These are phyloP conservation scores for Chalciporus sp. DNA, from an alignment of 1,284 basidiomycete genomes.

Conservation along the genomic window DNA sequence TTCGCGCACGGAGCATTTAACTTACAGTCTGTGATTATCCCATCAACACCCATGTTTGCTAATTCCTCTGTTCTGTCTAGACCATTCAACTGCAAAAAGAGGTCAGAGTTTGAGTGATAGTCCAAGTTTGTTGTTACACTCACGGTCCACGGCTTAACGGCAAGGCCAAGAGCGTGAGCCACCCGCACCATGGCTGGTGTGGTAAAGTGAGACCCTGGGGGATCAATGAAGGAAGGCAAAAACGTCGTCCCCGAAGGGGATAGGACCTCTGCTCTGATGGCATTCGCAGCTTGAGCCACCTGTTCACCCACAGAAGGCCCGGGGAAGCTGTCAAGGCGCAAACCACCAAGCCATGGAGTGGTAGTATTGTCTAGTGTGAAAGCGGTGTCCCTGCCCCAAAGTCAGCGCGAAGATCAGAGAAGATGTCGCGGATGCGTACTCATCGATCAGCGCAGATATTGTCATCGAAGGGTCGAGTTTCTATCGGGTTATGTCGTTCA, in stretches of 20 bases:
- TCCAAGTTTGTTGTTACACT: conserved; percentile 26
- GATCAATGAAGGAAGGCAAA: conserved; percentile 25
- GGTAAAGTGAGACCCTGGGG: conserved; percentile 55
- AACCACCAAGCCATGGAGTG: conserved; percentile 65
- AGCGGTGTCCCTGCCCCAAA: conserved; percentile 42
- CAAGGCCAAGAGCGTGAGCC: conserved; percentile 63
- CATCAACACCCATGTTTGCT: conserved; percentile 63
- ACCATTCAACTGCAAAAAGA: conserved; percentile 50
- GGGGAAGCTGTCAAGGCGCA: conserved; percentile 57
- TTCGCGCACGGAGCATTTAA: conserved; percentile 2
- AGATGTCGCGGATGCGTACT: conserved; percentile 41
- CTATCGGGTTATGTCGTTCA: conserved; percentile 20
- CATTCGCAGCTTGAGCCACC: conserved; percentile 67
- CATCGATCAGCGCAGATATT: conserved; percentile 63
- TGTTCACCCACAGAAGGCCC: conserved; percentile 55
- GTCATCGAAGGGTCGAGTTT: conserved; percentile 52
- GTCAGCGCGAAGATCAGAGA: conserved; percentile 12
- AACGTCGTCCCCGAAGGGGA: conserved; percentile 57
- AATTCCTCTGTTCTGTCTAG: conserved; percentile 64
- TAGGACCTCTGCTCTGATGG: conserved; percentile 67
- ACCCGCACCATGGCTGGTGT: conserved; percentile 68
- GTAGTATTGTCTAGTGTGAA: conserved; percentile 40
- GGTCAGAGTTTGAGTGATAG: conserved; percentile 15
- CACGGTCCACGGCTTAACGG: conserved; percentile 76
- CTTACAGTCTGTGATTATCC: conserved; percentile 70